These are phyloP conservation scores for Talaromyces albobiverticillius DNA, from an alignment of 2,329 filamentous ascomycete genomes.

Conservation along the genomic window DNA sequence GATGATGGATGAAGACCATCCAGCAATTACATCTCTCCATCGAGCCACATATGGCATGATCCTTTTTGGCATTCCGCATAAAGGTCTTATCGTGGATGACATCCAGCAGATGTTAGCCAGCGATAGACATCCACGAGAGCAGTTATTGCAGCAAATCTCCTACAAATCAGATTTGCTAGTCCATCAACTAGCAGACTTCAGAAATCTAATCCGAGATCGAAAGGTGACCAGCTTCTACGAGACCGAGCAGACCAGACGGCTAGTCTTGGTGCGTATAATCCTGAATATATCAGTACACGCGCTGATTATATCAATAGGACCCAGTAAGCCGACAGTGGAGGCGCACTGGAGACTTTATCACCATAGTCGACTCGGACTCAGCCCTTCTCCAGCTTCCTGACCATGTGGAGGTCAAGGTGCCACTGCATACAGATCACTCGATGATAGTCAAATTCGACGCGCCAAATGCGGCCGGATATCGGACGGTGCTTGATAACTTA, in stretches of 20 bases:
- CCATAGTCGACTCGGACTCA: neutral
- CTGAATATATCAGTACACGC: too few species aligned
- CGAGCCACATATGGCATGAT: constrained; percentile 18
- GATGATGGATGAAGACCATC: constrained; percentile 16
- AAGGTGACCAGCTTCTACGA: constrained; percentile 32
- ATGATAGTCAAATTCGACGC: constrained; percentile 14
- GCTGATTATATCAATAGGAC: neutral
- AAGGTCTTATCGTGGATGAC: constrained; percentile 23
- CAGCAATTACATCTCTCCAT: constrained; percentile 11
- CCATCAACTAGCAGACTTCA: constrained; percentile 24
- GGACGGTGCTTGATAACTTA: neutral
- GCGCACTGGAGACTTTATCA: neutral
- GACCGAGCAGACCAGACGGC: constrained; percentile 21
- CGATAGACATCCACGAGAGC: constrained; percentile 9
- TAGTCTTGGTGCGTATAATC: constrained; percentile 18
- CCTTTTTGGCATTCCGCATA: constrained; percentile 22
- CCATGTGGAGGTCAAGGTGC: constrained; percentile 15
- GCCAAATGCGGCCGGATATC: neutral
- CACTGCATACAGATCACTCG: constrained; percentile 13
- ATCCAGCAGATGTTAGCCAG: constrained; percentile 19
- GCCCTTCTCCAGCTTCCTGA: constrained; percentile 15
- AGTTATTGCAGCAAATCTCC: constrained; percentile 3
- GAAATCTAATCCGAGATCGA: constrained; percentile 25
- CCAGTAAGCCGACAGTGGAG: neutral
- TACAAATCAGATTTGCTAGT: constrained; percentile 19